Evolutionary conservation across 2,329 filamentous ascomycete genomes (phyloP), one percentile per base, ranked within the genome.

Genomic region (Alternaria incomplexa): DNA sequence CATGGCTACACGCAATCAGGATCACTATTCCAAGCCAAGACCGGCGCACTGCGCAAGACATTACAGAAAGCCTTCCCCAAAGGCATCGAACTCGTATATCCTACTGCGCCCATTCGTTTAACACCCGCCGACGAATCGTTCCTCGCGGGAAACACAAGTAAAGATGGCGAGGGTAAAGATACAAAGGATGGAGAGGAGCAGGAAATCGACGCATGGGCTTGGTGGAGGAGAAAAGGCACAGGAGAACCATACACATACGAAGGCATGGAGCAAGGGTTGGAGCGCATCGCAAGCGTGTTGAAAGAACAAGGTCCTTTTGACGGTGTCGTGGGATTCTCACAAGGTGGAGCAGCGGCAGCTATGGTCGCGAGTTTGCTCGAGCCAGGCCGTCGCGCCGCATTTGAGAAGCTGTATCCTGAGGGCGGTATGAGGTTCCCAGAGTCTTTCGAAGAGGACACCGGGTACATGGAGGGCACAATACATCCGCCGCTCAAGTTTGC

Each of bases 1-100:
- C 84, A 85, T 72, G 91, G 95, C 80, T 97, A 90, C 86, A 97
- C 95, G 8, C 95, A 98, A 84, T 96, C 92, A 26, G 93, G 94
- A 5, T 81, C 90, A 5, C 84, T 93, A 66, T 97, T 97, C 87
- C 90, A 89, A 77, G 88, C 90, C 79, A 97, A 97, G 83, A 96
- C 93, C 48, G 92, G 93, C 79, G 93, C 93, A 11, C 85, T 97
- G 1, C 89, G 93, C 72, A 97, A 97, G 80, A 84, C 90, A 57
- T 86, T 97, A 61, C 80, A 84, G 64, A 97, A 97, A 76, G 83
- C 88, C 26, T 91, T 97, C 66, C 86, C 88, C 9, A 80, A 80
- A 1, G 83, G 81, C 28, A 73, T 83, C n/a, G 73, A 82, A 17
- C 72, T 84, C 77, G 57, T 85, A 84, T 67, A 83, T 79, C 81